Base-by-base conservation (phyloP, 257 asterid genomes). In the Solanum etuberosum region DNA sequence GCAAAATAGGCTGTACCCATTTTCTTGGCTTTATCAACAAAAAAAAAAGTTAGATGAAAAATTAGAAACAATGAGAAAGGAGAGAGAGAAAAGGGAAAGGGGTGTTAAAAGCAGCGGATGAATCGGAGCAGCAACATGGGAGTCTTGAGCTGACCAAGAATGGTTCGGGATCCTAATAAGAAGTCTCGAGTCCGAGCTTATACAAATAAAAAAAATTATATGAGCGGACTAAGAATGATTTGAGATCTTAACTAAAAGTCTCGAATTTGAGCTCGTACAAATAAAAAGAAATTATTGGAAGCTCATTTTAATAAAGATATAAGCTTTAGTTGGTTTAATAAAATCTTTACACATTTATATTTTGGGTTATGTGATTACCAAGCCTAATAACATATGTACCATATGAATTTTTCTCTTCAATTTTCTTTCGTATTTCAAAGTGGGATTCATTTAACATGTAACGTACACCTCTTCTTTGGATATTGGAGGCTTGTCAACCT, bases 101-200 rank as follows among this genome's bases (percentile, higher is more conserved):
- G 86, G 87, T 86, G 86, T 73, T 37, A 88, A 88, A 89, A 88
- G 90, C 87, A 89, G 91, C 96, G 93, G 87, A 86, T 81, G 86
- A 90, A 88, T 88, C 92, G 97, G 94, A 89, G 90, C 89, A 89
- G 90, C 90, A 89, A 65, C 88, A 74, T 86, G 91, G 87, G 92
- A 48, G 83, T 90, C 43, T 46, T 80, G 67, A 80, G 42, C 15
- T 61, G 7, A 61, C 31, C 70, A 61, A n/a, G 70, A 25, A 61
- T 61, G 70, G 1, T 61, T 59, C 29, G 6, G 12, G 6, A 21
- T 3, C 3, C 5, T 23, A 59, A 23, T 23, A 6, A 59, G 1
- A 9, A 21, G 6, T 59, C 1, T 59, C 15, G 31, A 59, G 1
- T 54, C 0, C 0, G 7, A 51, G 1, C 10, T 51, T 3, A 2